Base-by-base conservation (phyloP, 805 yeast species). In the Candida sanyiensis region DNA sequence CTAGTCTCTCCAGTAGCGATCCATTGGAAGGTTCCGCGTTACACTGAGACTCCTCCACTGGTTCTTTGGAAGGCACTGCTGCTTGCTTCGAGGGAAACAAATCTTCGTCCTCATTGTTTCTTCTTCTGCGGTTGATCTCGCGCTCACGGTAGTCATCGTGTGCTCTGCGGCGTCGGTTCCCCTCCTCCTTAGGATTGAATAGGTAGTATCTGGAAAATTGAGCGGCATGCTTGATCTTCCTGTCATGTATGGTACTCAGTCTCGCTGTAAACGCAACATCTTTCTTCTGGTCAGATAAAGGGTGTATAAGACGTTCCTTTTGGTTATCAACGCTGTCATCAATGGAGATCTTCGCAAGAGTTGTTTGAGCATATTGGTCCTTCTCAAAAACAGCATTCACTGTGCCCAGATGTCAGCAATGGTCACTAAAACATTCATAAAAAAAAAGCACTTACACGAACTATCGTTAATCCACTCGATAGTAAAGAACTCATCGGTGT, bases 401-500 rank as follows among this genome's bases (percentile, higher is more conserved):
- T 48, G n/a, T n/a, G n/a, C n/a, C n/a, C n/a, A n/a, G n/a, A n/a
- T n/a, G n/a, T n/a, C n/a, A n/a, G n/a, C n/a, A n/a, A n/a, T n/a
- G n/a, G n/a, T n/a, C n/a, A n/a, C n/a, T n/a, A 16, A 5, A 13
- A 9, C 31, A 10, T 2, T 7, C 9, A 7, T 8, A 22, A 16
- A 9, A 4, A 17, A 7, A 22, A 5, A n/a, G 3, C 7, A 49
- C 58, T 29, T 25, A 52, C 58, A 18, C 1, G 49, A 43, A 1
- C 43, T 26, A 24, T 55, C 59, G 35, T 55, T 52, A 20, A 55
- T 46, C 59, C 59, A 55, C 28, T 55, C 58, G 12, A 53, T 28
- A 18, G 45, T 51, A 37, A 49, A 51, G 8, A 39, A 36, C 12
- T 44, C 42, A 2, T 46, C 47, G 4, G 49, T 38, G 33, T 34